Base-by-base conservation (phyloP, 371 early-diverging fungal species). In the Entomophthora muscae region DNA sequence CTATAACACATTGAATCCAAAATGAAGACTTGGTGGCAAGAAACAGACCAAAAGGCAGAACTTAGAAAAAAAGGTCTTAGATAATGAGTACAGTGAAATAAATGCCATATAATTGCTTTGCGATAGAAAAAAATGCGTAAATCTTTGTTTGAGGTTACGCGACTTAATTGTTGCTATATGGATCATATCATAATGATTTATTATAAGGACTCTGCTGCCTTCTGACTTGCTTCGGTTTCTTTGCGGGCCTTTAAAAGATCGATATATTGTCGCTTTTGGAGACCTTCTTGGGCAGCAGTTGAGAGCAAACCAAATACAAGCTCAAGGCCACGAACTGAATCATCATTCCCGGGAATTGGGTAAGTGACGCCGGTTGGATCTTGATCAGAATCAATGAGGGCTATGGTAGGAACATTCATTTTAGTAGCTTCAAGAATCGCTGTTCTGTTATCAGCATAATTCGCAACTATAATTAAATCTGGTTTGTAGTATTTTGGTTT, bases 301-400 rank as follows among this genome's bases (percentile, higher is more conserved):
- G 88, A 83, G 30, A 97, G 69, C 0, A 91, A 81, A 29, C 84
- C 84, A n/a, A 93, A 89, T 7, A 96, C 74, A 30, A 94, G 71
- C 62, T 86, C 84, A 21, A 96, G 82, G 56, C 85, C 85, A 17
- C 83, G 73, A 30, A 88, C 70, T 0, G 88, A 81, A 71, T 97
- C 97, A 68, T 97, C 98, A 72, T 97, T 96, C 53, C 86, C 96
- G 1, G n/a, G n/a, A 52, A 97, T 91, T n/a, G 95, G 91, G 72
- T 94, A 97, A 3, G 91, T 86, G 33, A 95, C 92, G 21, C 67
- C 68, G 21, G 81, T 76, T 53, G 98, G 95, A 71, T 95, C 89
- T 66, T 83, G 86, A 75, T 97, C 91, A 51, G 95, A 91, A 70
- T 97, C 98, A 53, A 88, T 82, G 61, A 97, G 76, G 54, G 88